Percentiles rank a stretch among this genome's conserved stretches.
These are phyloP conservation scores for Eucalyptus camaldulensis DNA, from an alignment of 345 rosid genomes.

Conservation along the genomic window DNA sequence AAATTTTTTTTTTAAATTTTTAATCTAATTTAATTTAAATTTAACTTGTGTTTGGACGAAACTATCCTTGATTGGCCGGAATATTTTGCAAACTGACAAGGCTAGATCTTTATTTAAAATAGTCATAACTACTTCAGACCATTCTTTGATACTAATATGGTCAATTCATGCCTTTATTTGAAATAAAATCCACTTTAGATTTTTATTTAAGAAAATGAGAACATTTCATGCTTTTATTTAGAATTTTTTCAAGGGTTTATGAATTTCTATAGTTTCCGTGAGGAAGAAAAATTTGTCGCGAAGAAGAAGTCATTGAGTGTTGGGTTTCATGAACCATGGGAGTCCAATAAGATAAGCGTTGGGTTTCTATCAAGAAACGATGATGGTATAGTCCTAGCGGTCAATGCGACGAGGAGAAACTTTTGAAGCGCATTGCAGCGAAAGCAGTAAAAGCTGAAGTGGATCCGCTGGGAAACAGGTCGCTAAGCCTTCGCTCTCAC, in stretches of 20 bases:
- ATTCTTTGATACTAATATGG: rapidly evolving
- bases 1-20: too few species aligned
- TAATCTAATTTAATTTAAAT: too few species aligned
- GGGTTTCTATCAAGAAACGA: neutral
- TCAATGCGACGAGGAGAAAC: neutral
- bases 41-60: too few species aligned
- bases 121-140: rapidly evolving
- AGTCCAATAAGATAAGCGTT: neutral
- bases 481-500: neutral
- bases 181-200: rapidly evolving
- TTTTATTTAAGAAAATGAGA: too few species aligned
- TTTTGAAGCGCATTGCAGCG: neutral
- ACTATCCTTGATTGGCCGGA: rapidly evolving
- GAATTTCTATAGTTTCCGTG: neutral
- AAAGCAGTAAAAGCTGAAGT: neutral
- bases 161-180: rapidly evolving
- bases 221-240: rapidly evolving
- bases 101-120: rapidly evolving
- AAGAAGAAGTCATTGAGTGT: rapidly evolving
- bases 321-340: neutral
- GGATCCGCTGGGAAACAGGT: neutral
- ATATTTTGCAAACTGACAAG: rapidly evolving
- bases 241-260: rapidly evolving
- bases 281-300: too few species aligned
- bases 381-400: neutral